Conservation (phyloP, 2,329 filamentous ascomycete genomes). For the Colletotrichum tropicale region DNA sequence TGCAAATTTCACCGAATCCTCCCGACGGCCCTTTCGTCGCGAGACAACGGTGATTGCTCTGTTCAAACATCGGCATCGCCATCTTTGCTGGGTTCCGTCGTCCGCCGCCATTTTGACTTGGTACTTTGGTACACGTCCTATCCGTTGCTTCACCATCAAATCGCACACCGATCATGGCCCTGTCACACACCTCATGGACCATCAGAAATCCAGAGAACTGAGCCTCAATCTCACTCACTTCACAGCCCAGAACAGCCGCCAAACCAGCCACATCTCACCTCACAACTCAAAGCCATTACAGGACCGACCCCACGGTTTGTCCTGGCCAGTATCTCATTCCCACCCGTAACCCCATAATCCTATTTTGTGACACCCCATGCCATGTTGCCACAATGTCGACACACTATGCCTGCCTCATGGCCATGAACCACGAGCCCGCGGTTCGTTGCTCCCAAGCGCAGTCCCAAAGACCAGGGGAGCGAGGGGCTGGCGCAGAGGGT, state of each 20-base stretch:
- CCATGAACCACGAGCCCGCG: background rate
- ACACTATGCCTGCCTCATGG: background rate
- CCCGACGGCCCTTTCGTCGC: background rate
- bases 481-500: background rate
- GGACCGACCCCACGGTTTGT: background rate
- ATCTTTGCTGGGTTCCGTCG: background rate
- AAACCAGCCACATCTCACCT: slow-evolving; percentile 14
- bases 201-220: background rate
- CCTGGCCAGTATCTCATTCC: background rate
- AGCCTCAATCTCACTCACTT: slow-evolving; percentile 4
- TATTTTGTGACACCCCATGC: background rate
- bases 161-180: background rate
- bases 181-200: background rate
- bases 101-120: background rate
- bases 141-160: background rate
- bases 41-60: background rate
- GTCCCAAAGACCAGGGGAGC: background rate
- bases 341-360: background rate
- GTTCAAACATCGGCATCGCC: background rate
- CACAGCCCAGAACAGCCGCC: background rate
- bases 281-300: background rate
- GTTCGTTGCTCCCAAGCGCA: background rate
- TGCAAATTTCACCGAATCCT: background rate
- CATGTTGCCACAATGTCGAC: background rate
- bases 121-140: background rate